Evolutionary conservation across 202 grass and related monocot species (phyloP).

Genomic region (Schoenoplectus triqueter): DNA sequence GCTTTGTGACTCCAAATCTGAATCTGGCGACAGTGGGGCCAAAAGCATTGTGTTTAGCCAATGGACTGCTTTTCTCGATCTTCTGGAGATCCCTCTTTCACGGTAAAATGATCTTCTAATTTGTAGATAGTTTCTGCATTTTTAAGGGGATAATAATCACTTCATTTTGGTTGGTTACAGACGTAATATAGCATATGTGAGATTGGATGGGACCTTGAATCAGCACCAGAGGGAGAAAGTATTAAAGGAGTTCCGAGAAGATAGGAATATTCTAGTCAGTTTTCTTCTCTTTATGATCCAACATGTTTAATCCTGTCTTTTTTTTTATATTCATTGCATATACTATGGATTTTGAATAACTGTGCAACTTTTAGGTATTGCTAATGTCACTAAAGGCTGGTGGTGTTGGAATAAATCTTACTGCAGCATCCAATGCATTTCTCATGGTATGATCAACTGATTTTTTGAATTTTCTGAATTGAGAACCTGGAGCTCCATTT

Average conservation of each 20-base stretch:
- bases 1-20: conserved; percentile 46
- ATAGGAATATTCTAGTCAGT: conserved; percentile 67
- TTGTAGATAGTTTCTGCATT: neutral
- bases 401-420: conserved; percentile 98
- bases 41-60: conserved; percentile 97
- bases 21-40: conserved; percentile 39
- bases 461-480: neutral
- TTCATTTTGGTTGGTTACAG: conserved; percentile 50
- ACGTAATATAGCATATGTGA: conserved; percentile 66
- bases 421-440: conserved; percentile 92
- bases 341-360: neutral
- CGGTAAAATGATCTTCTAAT: conserved; percentile 45
- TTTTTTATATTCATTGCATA: neutral
- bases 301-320: conserved; percentile 20
- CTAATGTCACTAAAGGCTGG: conserved; percentile 75
- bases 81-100: conserved; percentile 95
- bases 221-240: conserved; percentile 89
- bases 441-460: conserved; percentile 67
- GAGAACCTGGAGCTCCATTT: too few relatives aligned
- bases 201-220: conserved; percentile 85
- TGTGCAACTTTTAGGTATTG: conserved; percentile 60
- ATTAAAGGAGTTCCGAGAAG: conserved; percentile 75
- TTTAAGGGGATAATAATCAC: conserved; percentile 3
- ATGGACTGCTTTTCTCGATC: conserved; percentile 99
- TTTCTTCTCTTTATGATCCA: conserved; percentile 40